Evolutionary conservation across 2,329 filamentous ascomycete species (phyloP).

Genomic region (Didymellaceae sp.): DNA sequence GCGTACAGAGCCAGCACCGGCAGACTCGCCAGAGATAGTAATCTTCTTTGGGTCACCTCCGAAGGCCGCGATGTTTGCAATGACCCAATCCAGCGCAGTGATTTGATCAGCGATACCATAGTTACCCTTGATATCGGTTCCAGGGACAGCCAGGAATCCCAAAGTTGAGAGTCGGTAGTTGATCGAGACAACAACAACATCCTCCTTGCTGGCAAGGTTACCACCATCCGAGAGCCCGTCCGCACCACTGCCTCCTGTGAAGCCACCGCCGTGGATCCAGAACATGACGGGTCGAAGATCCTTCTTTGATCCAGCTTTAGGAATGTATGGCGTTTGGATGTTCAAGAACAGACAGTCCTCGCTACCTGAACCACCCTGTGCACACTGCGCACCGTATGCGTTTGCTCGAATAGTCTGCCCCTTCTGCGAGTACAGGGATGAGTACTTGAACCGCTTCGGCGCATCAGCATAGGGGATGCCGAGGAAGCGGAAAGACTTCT

Average conservation of each 20-base stretch:
- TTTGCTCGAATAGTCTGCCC: constrained; percentile 56
- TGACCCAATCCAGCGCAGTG: constrained; percentile 54
- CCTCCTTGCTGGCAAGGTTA: constrained; percentile 63
- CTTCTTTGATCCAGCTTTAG: constrained; percentile 47
- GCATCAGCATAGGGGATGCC: constrained; percentile 56
- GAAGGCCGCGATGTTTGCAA: constrained; percentile 44
- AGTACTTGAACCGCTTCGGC: constrained; percentile 55
- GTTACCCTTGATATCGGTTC: constrained; percentile 43
- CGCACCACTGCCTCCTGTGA: constrained; percentile 61
- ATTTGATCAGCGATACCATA: constrained; percentile 32
- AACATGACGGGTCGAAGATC: constrained; percentile 49
- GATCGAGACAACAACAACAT: constrained; percentile 61
- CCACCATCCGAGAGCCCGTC: constrained; percentile 57
- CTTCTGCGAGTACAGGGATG: constrained; percentile 53
- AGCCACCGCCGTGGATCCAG: constrained; percentile 69
- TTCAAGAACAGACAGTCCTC: constrained; percentile 36
- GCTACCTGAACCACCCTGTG: constrained; percentile 49
- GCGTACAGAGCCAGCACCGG: constrained; percentile 47
- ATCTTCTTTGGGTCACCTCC: constrained; percentile 35
- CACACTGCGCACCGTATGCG: constrained; percentile 54
- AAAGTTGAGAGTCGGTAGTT: constrained; percentile 29
- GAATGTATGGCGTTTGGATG: constrained; percentile 41
- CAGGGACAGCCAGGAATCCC: constrained; percentile 16
- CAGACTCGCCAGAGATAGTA: constrained; percentile 32
- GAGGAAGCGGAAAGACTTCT: constrained; percentile 56